These are phyloP conservation scores for Rhizoclosmatium sp. DNA, from an alignment of 192 early-diverging fungal species.

Conservation along the genomic window DNA sequence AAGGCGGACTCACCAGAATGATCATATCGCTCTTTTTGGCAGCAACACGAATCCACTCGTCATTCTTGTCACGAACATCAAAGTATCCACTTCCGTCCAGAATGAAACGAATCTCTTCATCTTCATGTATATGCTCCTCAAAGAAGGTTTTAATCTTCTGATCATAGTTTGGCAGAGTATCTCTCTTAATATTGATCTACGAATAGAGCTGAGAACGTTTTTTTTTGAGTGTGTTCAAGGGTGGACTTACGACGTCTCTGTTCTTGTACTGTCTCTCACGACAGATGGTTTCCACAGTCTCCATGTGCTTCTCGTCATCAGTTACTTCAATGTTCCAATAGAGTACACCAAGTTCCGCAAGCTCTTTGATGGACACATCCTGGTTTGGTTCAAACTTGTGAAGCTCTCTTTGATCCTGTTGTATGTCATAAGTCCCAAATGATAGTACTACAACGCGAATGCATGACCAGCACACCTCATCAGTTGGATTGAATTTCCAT, in stretches of 20 bases:
- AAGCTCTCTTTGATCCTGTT: constrained; percentile 74
- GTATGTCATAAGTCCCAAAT: neutral
- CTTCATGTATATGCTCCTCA: constrained; percentile 68
- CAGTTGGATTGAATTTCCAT: constrained; percentile 27
- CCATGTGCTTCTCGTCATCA: constrained; percentile 43
- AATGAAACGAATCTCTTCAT: constrained; percentile 94
- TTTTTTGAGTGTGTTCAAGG: neutral
- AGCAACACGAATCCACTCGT: constrained; percentile 91
- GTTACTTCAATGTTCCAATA: constrained; percentile 69
- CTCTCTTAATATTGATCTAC: constrained; percentile 83
- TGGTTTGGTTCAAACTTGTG: constrained; percentile 78
- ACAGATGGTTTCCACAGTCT: constrained; percentile 76
- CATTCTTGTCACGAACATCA: constrained; percentile 63
- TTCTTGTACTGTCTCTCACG: constrained; percentile 88
- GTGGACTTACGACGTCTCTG: constrained; percentile 73
- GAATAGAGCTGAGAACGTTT: too few relatives aligned
- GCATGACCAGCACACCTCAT: neutral
- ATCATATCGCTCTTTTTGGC: constrained; percentile 81
- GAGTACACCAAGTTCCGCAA: constrained; percentile 75
- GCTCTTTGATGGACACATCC: constrained; percentile 70
- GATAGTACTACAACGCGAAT: too few relatives aligned
- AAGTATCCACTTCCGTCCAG: constrained; percentile 95
- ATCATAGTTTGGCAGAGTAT: constrained; percentile 87
- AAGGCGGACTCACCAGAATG: constrained; percentile 56
- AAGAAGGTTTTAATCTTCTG: constrained; percentile 93